phyloP scores from a whole-genome alignment of 2,329 filamentous ascomycete species.

The Sclerotinia nivalis region DNA sequence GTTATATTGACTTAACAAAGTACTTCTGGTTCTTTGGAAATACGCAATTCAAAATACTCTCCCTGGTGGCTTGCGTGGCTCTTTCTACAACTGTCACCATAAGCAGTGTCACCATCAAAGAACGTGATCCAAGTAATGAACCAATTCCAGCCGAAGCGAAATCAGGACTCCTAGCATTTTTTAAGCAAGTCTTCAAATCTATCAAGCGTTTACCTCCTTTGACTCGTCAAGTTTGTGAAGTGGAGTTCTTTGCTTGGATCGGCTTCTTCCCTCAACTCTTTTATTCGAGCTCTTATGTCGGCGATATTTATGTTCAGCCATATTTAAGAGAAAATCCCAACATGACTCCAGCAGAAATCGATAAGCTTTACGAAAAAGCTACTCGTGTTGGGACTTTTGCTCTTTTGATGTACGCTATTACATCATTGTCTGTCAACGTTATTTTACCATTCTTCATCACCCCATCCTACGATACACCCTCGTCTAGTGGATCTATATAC shows the following conservation, averaged over 20 bases:
- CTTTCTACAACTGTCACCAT: slow-evolving; percentile 69
- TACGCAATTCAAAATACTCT: slow-evolving; percentile 91
- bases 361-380: slow-evolving; percentile 77
- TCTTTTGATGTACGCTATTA: slow-evolving; percentile 82
- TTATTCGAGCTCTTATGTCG: slow-evolving; percentile 92
- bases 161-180: slow-evolving; percentile 74
- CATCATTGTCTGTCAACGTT: slow-evolving; percentile 79
- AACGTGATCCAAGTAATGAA: slow-evolving; percentile 78
- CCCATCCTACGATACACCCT: slow-evolving; percentile 65
- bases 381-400: slow-evolving; percentile 89
- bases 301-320: slow-evolving; percentile 87
- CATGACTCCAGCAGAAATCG: slow-evolving; percentile 73
- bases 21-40: slow-evolving; percentile 78
- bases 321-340: slow-evolving; percentile 75
- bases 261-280: slow-evolving; percentile 96
- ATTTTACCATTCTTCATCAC: slow-evolving; percentile 83
- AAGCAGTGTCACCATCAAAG: slow-evolving; percentile 68
- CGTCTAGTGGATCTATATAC: slow-evolving; percentile 37
- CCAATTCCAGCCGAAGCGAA: slow-evolving; percentile 60
- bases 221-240: slow-evolving; percentile 76
- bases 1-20: slow-evolving; percentile 76
- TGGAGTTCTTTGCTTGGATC: slow-evolving; percentile 87
- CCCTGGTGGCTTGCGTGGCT: slow-evolving; percentile 76
- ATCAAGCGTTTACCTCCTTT: slow-evolving; percentile 79
- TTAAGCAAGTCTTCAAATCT: slow-evolving; percentile 73